phyloP scores from a whole-genome alignment of 805 yeast genomes.

The Saccharomycodes ludwigii region DNA sequence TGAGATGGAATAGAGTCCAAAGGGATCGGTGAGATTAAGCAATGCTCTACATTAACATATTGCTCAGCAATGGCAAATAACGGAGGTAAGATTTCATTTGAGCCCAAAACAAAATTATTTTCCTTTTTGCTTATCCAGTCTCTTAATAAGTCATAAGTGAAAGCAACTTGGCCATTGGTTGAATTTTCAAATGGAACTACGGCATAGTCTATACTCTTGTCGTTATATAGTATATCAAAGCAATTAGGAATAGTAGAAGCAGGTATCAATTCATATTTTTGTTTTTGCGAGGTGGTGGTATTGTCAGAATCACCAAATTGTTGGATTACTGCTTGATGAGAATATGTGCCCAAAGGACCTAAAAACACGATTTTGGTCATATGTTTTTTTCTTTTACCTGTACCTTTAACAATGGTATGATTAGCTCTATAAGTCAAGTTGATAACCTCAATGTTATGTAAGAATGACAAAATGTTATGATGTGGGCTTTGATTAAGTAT shows the following conservation, averaged over 20 bases:
- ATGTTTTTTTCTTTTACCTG: no score
- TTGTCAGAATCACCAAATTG: constrained; percentile 30
- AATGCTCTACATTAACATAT: constrained; percentile 73
- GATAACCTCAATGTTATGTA: no score
- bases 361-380: constrained; percentile 48
- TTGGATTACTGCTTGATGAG: constrained; percentile 69
- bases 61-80: constrained; percentile 64
- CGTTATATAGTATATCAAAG: constrained; percentile 37
- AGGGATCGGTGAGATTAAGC: constrained; percentile 29
- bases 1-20: neutral
- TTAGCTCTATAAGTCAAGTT: no score
- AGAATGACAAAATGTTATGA: no score
- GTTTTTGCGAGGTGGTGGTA: constrained; percentile 15
- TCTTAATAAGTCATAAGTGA: constrained; percentile 71
- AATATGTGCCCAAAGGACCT: constrained; percentile 89
- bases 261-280: constrained; percentile 14
- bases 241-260: constrained; percentile 42
- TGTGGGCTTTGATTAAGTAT: no score
- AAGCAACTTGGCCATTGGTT: constrained; percentile 85
- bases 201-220: constrained; percentile 44
- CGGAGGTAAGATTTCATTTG: constrained; percentile 19
- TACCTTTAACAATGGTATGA: no score
- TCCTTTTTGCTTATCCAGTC: constrained; percentile 34
- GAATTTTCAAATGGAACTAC: constrained; percentile 91
- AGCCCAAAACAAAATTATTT: neutral